Conservation (phyloP, 225 moss, liverwort and hornwort genomes). For the Ulota crispa region DNA sequence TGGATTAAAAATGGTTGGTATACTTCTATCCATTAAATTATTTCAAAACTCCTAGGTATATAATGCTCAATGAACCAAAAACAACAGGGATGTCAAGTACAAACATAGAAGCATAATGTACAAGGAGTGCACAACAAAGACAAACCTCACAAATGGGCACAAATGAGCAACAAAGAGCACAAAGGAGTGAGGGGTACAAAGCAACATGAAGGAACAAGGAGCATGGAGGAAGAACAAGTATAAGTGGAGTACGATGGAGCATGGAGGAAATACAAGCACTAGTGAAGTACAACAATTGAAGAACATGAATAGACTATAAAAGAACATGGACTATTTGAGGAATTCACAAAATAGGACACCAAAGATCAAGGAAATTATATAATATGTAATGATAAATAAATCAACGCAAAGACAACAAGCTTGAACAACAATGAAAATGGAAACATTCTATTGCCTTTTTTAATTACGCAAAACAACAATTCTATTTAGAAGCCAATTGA, state of each 20-base stretch:
- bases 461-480: background rate
- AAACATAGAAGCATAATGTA: background rate
- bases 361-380: background rate
- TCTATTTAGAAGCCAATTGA: background rate
- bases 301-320: background rate
- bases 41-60: fast-evolving
- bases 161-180: too few relatives aligned
- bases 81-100: background rate
- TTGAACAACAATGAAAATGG: background rate
- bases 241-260: too few relatives aligned
- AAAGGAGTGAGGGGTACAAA: too few relatives aligned
- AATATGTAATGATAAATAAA: background rate
- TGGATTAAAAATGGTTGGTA: background rate
- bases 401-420: background rate
- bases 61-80: background rate
- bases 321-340: too few relatives aligned
- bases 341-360: background rate
- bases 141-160: fast-evolving
- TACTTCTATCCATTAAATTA: background rate
- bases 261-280: too few relatives aligned
- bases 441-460: too few relatives aligned
- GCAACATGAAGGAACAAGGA: too few relatives aligned
- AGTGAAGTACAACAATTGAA: background rate
- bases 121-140: background rate
- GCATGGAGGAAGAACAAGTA: too few relatives aligned